Evolutionary conservation across 495 filamentous ascomycete genomes (phyloP).

Genomic region (Penicillium tannophilum): DNA sequence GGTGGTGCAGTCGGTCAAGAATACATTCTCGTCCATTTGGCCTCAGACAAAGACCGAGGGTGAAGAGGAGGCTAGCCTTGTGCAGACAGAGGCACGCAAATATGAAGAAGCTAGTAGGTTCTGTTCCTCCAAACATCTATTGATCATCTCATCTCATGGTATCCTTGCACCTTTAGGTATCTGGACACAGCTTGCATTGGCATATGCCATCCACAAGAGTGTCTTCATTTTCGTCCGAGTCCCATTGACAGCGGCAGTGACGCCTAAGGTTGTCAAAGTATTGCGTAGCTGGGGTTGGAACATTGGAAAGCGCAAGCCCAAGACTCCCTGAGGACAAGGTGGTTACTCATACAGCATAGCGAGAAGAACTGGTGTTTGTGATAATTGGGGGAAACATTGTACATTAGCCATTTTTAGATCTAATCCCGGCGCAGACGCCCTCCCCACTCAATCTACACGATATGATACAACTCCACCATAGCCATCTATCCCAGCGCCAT

Average conservation of each 20-base stretch:
- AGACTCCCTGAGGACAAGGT: conserved; percentile 30
- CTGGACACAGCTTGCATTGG: conserved; percentile 89
- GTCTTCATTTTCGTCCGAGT: conserved; percentile 96
- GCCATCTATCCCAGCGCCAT: conserved; percentile 22
- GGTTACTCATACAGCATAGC: conserved; percentile 33
- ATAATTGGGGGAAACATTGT: conserved; percentile 28
- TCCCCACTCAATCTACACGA: conserved; percentile 34
- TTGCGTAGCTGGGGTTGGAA: conserved; percentile 83
- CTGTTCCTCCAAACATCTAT: background rate
- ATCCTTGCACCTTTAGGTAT: conserved; percentile 51
- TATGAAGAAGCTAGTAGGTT: conserved; percentile 57
- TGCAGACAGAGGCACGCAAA: conserved; percentile 36
- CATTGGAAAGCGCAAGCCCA: conserved; percentile 64
- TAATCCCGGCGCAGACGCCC: conserved; percentile 27
- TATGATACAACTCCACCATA: conserved; percentile 20
- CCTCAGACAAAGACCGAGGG: conserved; percentile 21
- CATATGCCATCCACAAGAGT: conserved; percentile 97
- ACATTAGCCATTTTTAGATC: conserved; percentile 42
- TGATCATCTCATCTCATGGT: background rate
- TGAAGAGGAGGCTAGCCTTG: conserved; percentile 18
- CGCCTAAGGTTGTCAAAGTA: conserved; percentile 87
- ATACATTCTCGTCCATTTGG: conserved; percentile 29
- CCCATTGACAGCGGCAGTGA: conserved; percentile 83
- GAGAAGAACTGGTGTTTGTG: conserved; percentile 18
- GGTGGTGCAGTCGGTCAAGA: conserved; percentile 41